Conservation (phyloP, 208 protist species). For the Histomonas meleagridis region DNA sequence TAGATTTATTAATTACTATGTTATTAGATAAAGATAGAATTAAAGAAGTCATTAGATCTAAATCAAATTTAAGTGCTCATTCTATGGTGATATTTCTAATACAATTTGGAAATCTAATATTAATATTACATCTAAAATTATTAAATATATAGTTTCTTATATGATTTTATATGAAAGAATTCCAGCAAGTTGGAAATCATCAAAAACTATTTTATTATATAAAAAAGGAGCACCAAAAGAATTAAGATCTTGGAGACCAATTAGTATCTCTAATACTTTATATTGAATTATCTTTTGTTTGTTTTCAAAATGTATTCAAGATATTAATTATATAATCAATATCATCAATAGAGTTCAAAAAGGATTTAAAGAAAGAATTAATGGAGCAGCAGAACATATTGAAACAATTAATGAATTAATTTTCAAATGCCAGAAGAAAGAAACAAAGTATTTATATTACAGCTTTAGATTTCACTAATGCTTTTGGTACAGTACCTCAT, state of each 20-base stretch:
- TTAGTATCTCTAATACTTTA: neutral
- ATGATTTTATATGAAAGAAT: neutral
- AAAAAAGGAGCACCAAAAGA: neutral
- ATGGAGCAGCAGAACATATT: neutral
- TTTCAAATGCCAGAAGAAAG: neutral
- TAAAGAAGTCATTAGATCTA: too few relatives aligned
- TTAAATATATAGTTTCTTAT: neutral
- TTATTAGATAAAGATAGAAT: too few relatives aligned
- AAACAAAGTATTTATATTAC: neutral
- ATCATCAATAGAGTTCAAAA: neutral
- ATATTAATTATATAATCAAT: neutral
- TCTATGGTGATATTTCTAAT: neutral
- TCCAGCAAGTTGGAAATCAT: neutral
- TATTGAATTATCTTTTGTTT: neutral
- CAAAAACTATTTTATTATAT: neutral
- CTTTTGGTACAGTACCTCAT: neutral
- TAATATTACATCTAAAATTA: neutral
- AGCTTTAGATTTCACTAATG: neutral
- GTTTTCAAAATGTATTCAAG: neutral
- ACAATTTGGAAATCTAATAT: neutral
- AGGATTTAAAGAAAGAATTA: neutral
- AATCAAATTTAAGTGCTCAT: neutral
- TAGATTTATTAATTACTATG: too few relatives aligned
- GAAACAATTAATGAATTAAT: neutral
- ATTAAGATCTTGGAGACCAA: neutral